phyloP scores from a whole-genome alignment of 495 filamentous ascomycete species.

The Hypoxylon rickii region DNA sequence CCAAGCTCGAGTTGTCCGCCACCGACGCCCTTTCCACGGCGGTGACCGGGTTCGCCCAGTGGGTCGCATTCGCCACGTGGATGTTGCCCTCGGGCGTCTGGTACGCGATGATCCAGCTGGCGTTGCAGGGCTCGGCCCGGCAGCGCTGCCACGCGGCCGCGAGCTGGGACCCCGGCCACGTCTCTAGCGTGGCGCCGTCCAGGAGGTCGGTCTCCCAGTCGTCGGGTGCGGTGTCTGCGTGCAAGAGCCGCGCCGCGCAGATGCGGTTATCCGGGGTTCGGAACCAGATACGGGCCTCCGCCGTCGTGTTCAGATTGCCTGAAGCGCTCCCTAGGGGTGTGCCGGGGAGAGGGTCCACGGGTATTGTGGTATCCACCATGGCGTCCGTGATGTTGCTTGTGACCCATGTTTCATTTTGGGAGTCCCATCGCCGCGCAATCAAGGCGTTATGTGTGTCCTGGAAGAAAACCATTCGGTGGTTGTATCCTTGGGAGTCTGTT shows the following conservation, averaged over 20 bases:
- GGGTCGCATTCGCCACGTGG: conserved; percentile 6
- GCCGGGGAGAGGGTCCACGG: background rate
- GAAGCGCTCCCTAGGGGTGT: conserved; percentile 7
- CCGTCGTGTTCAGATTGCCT: background rate
- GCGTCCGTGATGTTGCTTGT: conserved; percentile 20
- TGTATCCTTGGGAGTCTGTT: conserved; percentile 11
- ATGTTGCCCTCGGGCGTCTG: conserved; percentile 11
- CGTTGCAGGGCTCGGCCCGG: background rate
- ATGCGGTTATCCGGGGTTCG: conserved; percentile 5
- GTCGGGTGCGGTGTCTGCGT: background rate
- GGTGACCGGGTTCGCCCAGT: background rate
- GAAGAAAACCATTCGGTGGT: conserved; percentile 23
- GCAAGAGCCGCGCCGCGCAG: background rate
- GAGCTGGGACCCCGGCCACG: conserved; percentile 3
- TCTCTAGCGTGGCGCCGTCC: background rate
- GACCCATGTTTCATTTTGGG: conserved; percentile 9
- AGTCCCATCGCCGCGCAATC: conserved; percentile 21
- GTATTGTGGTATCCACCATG: background rate
- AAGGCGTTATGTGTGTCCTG: conserved; percentile 9
- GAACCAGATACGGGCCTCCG: conserved; percentile 15
- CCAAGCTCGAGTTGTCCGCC: conserved; percentile 13
- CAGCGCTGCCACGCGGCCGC: conserved; percentile 22
- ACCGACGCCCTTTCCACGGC: background rate
- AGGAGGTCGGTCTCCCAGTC: conserved; percentile 5
- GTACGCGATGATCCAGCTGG: conserved; percentile 14